These are phyloP conservation scores for Termitomyces sp. DNA, from an alignment of 768 basidiomycete species.

Conservation along the genomic window DNA sequence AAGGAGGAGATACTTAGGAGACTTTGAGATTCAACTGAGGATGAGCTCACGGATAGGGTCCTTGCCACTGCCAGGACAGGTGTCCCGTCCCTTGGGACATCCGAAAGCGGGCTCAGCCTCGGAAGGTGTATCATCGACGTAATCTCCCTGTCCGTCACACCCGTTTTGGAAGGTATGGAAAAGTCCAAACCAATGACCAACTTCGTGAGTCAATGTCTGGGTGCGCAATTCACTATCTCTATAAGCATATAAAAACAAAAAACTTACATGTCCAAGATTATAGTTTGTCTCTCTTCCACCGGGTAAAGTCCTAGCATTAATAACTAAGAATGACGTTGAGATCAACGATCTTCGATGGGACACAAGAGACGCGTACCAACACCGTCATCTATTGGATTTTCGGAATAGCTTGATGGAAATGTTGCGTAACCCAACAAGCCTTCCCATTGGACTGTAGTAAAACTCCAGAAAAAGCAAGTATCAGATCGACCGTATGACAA, in stretches of 20 bases:
- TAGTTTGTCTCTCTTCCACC: constrained; percentile 36
- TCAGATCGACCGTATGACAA: not conserved
- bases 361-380: constrained; percentile 17
- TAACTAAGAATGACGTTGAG: constrained; percentile 12
- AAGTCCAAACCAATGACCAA: constrained; percentile 56
- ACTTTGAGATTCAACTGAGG: not conserved
- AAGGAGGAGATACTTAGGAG: not conserved
- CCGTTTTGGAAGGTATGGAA: constrained; percentile 58
- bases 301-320: constrained; percentile 34
- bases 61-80: constrained; percentile 32
- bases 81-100: constrained; percentile 32
- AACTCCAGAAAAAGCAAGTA: not conserved
- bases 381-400: constrained; percentile 41
- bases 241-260: not conserved
- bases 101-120: constrained; percentile 37
- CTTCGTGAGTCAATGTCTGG: constrained; percentile 49
- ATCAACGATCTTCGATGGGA: not conserved
- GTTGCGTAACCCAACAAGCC: constrained; percentile 52
- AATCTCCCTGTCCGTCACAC: constrained; percentile 34
- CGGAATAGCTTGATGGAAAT: constrained; percentile 39
- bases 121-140: constrained; percentile 41
- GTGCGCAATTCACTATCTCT: not conserved
- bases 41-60: constrained; percentile 35
- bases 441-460: constrained; percentile 7
- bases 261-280: constrained; percentile 34